Conservation (phyloP, 805 yeast genomes). For the Zygoascus flipseniorum region DNA sequence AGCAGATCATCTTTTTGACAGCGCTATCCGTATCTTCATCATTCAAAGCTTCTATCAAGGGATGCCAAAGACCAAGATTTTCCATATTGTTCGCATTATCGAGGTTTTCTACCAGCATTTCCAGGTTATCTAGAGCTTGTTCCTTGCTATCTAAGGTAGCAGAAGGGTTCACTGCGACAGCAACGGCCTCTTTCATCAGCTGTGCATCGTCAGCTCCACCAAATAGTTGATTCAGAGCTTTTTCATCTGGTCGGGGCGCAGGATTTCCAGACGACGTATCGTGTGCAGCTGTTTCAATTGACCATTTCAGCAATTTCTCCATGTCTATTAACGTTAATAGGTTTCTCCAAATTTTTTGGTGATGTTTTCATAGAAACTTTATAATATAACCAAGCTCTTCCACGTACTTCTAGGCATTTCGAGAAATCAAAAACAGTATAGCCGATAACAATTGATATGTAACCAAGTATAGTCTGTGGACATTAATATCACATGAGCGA, state of each 20-base stretch:
- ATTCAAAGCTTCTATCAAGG: constrained; percentile 47
- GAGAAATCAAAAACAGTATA: too few relatives aligned
- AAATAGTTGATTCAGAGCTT: constrained; percentile 67
- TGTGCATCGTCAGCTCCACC: constrained; percentile 81
- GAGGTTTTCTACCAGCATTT: constrained; percentile 84
- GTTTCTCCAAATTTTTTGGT: background rate
- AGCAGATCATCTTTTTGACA: constrained; percentile 53
- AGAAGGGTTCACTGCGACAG: constrained; percentile 48
- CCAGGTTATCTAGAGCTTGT: constrained; percentile 81
- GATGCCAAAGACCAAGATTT: constrained; percentile 72
- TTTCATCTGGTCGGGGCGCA: constrained; percentile 65
- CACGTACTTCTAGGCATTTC: too few relatives aligned
- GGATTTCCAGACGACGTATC: constrained; percentile 31
- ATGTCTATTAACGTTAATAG: constrained; percentile 31
- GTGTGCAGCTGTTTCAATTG: constrained; percentile 66
- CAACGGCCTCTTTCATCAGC: constrained; percentile 71
- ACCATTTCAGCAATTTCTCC: constrained; percentile 93
- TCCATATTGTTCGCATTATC: constrained; percentile 94
- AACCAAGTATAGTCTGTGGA: too few relatives aligned
- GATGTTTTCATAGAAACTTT: background rate
- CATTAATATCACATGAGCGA: too few relatives aligned
- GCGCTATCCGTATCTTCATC: constrained; percentile 31
- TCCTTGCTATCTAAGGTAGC: constrained; percentile 55
- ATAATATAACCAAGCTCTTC: background rate
- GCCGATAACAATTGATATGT: too few relatives aligned